Conservation (phyloP, 2,329 filamentous ascomycete genomes). For the Cytospora piceae region DNA sequence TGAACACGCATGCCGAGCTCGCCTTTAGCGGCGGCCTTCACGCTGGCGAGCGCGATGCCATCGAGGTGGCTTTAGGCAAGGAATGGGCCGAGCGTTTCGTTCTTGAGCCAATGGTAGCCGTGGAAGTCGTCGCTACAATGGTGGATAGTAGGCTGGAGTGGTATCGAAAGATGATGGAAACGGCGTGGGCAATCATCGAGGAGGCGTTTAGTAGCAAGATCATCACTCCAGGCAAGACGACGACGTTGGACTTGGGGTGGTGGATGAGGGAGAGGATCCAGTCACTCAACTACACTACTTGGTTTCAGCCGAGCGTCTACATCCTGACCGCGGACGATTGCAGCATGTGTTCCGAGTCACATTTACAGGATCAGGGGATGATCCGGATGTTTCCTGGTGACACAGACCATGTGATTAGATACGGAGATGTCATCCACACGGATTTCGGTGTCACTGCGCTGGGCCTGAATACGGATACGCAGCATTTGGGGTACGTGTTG, state of each 20-base stretch:
- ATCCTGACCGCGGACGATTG: constrained; percentile 42
- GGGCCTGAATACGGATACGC: constrained; percentile 54
- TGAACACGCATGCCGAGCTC: constrained; percentile 50
- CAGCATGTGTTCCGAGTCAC: constrained; percentile 17
- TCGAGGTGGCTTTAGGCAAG: constrained; percentile 42
- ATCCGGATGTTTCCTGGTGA: constrained; percentile 23
- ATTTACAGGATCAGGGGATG: not conserved
- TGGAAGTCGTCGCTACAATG: constrained; percentile 52
- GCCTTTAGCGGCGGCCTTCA: constrained; percentile 53
- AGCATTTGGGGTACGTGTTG: constrained; percentile 55
- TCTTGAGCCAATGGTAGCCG: constrained; percentile 48
- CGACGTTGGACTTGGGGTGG: constrained; percentile 53
- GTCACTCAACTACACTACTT: constrained; percentile 54
- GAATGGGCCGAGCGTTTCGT: constrained; percentile 47
- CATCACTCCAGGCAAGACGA: constrained; percentile 48
- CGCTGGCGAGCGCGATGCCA: constrained; percentile 48
- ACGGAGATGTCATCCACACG: constrained; percentile 53
- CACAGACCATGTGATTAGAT: constrained; percentile 41
- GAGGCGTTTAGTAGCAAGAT: constrained; percentile 50
- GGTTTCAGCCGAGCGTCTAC: constrained; percentile 54
- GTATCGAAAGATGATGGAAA: constrained; percentile 52
- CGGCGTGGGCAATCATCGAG: constrained; percentile 54
- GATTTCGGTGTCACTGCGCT: constrained; percentile 54
- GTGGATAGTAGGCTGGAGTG: constrained; percentile 44
- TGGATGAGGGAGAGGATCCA: constrained; percentile 55